Evolutionary conservation across 768 basidiomycete species (phyloP).

Genomic region (Suillus plorans): DNA sequence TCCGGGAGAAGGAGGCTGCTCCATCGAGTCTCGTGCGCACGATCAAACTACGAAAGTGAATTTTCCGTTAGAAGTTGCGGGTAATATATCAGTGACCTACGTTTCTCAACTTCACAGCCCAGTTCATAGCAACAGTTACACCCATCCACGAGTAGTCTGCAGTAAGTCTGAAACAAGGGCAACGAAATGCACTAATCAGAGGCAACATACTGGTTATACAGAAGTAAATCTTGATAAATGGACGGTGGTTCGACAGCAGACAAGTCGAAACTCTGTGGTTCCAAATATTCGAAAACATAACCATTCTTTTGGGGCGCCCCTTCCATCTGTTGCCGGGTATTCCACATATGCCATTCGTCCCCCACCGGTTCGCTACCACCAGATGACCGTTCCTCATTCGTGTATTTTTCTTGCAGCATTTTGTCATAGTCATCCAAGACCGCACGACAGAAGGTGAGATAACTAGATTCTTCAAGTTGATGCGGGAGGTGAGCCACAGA

Average conservation of each 20-base stretch:
- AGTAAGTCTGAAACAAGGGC: too few relatives aligned
- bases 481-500: not conserved
- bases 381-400: not conserved
- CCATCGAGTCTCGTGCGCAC: not conserved
- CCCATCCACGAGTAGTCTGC: too few relatives aligned
- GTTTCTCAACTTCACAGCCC: not conserved
- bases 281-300: slow-evolving; percentile 4
- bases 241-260: not conserved
- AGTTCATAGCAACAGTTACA: too few relatives aligned
- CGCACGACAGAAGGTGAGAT: slow-evolving; percentile 2
- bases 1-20: not conserved
- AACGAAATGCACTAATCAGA: not conserved
- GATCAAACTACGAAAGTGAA: not conserved
- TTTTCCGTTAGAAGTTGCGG: not conserved
- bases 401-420: not conserved
- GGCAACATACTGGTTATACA: slow-evolving; percentile 3
- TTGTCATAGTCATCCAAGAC: not conserved
- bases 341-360: slow-evolving; percentile 3
- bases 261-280: not conserved
- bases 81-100: not conserved
- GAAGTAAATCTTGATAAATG: not conserved
- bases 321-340: not conserved
- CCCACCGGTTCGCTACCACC: not conserved
- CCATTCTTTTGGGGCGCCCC: not conserved
- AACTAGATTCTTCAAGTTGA: not conserved